These are phyloP conservation scores for Paramecium sonneborni DNA, from an alignment of 73 alveolate genomes.

Conservation along the genomic window DNA sequence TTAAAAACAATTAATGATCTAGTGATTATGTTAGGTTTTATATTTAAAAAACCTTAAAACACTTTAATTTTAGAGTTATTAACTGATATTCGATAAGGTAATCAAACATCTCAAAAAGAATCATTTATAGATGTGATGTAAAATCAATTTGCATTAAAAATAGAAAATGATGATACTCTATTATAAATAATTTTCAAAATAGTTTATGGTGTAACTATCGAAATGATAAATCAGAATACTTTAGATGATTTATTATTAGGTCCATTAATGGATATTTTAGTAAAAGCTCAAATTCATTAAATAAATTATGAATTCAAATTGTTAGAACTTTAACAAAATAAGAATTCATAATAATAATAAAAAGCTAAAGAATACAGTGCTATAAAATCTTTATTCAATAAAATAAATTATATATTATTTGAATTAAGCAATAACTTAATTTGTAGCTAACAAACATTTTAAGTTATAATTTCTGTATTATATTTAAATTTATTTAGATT, in stretches of 20 bases:
- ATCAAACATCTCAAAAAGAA: background rate
- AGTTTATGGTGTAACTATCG: slow-evolving; percentile 9
- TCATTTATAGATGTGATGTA: background rate
- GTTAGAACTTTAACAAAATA: background rate
- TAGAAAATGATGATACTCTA: background rate
- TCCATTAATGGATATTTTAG: background rate
- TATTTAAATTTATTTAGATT: background rate
- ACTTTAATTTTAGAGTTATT: background rate
- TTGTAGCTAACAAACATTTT: background rate
- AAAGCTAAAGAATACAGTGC: background rate
- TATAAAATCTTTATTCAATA: background rate
- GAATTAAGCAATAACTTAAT: background rate
- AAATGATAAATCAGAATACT: background rate
- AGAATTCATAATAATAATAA: background rate
- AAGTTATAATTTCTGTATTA: background rate
- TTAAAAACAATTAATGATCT: background rate
- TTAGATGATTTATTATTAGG: background rate
- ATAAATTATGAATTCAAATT: background rate
- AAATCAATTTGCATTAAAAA: background rate
- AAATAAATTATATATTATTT: background rate
- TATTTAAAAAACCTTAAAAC: background rate
- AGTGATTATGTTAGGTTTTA: background rate
- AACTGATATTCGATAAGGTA: background rate
- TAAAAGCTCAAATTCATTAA: background rate
- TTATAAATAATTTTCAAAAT: background rate